Percentiles rank a stretch among this genome's conserved stretches.
Conservation (phyloP, 1,284 basidiomycete species). For the Ganoderma lucidum region DNA sequence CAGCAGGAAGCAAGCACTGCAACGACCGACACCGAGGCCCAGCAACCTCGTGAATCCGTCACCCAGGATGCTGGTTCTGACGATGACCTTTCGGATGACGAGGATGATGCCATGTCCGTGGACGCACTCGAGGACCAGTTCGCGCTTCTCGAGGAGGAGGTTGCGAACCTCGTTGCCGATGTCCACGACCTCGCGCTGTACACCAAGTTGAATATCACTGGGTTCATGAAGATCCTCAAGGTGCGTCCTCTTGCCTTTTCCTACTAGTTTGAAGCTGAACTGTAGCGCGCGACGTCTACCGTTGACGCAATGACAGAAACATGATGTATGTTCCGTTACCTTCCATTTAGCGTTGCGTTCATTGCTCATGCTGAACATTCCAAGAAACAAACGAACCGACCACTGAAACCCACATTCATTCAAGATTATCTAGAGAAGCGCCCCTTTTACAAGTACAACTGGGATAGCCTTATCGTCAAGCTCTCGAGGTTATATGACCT, state of each 20-base stretch:
- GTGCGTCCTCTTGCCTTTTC: conserved; percentile 43
- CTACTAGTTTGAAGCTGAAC: conserved; percentile 8
- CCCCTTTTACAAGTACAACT: conserved; percentile 96
- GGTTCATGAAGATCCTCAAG: conserved; percentile 99
- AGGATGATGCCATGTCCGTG: conserved; percentile 66
- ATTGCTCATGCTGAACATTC: neutral
- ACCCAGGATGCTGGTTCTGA: conserved; percentile 75
- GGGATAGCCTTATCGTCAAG: conserved; percentile 96
- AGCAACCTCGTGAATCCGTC: conserved; percentile 58
- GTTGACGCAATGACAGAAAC: conserved; percentile 61
- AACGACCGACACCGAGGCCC: conserved; percentile 62
- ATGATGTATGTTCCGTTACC: conserved; percentile 64
- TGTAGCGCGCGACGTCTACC: conserved; percentile 16
- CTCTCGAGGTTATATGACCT: conserved; percentile 96
- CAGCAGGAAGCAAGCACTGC: conserved; percentile 28
- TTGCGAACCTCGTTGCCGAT: conserved; percentile 95
- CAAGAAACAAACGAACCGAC: conserved; percentile 81
- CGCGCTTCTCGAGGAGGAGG: conserved; percentile 91
- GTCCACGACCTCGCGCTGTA: conserved; percentile 97
- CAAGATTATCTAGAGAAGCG: conserved; percentile 94
- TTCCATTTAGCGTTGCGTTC: conserved; percentile 18
- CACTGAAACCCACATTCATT: conserved; percentile 78
- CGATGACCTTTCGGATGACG: conserved; percentile 60
- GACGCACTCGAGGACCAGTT: conserved; percentile 91
- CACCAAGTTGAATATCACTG: conserved; percentile 96